These are phyloP conservation scores for Colletotrichum abscissum DNA, from an alignment of 2,329 filamentous ascomycete species.

Conservation along the genomic window DNA sequence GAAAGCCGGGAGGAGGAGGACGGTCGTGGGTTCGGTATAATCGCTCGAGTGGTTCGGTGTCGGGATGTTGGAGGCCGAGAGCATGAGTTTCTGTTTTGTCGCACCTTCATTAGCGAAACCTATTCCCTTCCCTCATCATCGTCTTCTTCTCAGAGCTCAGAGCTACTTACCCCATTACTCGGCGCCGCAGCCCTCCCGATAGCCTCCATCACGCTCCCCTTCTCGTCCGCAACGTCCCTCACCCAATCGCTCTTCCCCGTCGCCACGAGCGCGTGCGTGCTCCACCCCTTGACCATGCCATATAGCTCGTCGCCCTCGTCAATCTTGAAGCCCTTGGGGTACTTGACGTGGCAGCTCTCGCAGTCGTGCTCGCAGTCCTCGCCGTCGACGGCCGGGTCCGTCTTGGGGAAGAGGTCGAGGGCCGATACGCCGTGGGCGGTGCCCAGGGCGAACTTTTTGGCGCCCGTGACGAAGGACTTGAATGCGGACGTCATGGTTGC, in stretches of 20 bases:
- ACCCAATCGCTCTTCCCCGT: slow-evolving; percentile 98
- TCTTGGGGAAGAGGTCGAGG: slow-evolving; percentile 75
- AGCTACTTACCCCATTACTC: slow-evolving; percentile 71
- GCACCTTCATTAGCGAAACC: neutral
- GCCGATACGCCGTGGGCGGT: slow-evolving; percentile 39
- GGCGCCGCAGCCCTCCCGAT: slow-evolving; percentile 69
- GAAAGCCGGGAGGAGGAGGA: slow-evolving; percentile 88
- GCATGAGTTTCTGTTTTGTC: slow-evolving; percentile 76
- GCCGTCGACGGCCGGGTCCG: slow-evolving; percentile 82
- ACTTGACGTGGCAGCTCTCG: slow-evolving; percentile 80
- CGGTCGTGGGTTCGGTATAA: slow-evolving; percentile 78
- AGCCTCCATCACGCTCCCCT: slow-evolving; percentile 85
- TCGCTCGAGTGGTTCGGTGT: slow-evolving; percentile 74
- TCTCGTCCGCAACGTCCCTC: slow-evolving; percentile 87
- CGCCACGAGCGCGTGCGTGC: slow-evolving; percentile 88
- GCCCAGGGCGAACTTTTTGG: slow-evolving; percentile 48
- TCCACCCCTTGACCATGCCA: slow-evolving; percentile 87
- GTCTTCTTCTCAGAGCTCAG: too few relatives aligned
- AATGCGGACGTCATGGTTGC: slow-evolving; percentile 54
- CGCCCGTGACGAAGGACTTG: slow-evolving; percentile 52
- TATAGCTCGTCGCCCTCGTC: slow-evolving; percentile 85
- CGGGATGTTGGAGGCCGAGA: slow-evolving; percentile 92
- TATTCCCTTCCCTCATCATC: too few relatives aligned
- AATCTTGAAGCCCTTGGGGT: slow-evolving; percentile 78
- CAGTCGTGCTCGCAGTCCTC: slow-evolving; percentile 93